A percentile compares a stretch with the other conserved stretches of the same genome.
Evolutionary conservation across 2,329 filamentous ascomycete genomes (phyloP).

Genomic region (Catunica adiposa): DNA sequence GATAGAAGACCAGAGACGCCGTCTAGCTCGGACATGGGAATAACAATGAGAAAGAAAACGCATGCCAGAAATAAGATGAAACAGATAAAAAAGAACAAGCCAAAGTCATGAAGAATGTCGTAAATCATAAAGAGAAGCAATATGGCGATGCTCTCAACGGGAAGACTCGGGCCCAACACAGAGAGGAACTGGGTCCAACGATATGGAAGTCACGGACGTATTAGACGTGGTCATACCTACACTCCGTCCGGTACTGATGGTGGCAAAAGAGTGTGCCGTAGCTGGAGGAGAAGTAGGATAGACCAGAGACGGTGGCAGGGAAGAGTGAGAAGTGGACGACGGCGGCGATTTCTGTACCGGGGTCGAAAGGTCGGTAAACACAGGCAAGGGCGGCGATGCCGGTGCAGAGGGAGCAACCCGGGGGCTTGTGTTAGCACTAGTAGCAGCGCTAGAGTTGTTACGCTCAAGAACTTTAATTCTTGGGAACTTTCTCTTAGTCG

Average conservation of each 20-base stretch:
- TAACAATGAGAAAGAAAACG: slow-evolving; percentile 1
- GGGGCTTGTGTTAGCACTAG: slow-evolving; percentile 32
- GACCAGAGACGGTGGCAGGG: no score
- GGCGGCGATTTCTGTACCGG: no score
- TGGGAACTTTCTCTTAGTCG: slow-evolving; percentile 35
- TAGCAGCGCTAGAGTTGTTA: slow-evolving; percentile 30
- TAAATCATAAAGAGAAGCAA: slow-evolving; percentile 2
- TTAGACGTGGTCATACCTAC: background rate
- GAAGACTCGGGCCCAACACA: background rate
- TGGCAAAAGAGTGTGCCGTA: background rate
- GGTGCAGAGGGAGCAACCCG: background rate
- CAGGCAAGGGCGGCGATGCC: no score
- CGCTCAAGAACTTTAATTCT: slow-evolving; percentile 32
- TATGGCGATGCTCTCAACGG: background rate
- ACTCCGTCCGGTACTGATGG: background rate
- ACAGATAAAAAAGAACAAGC: background rate
- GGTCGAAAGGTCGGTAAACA: no score
- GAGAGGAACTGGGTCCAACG: background rate
- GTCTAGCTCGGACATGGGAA: background rate
- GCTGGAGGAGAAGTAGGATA: no score
- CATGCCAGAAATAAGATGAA: background rate
- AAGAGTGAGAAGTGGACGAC: no score
- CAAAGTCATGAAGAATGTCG: background rate
- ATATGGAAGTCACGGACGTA: slow-evolving; percentile 8
- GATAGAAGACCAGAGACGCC: background rate